Percentiles rank a stretch among this genome's conserved stretches.
These are phyloP conservation scores for Cyberlindnera samutprakarnensis DNA, from an alignment of 805 yeast genomes.

Conservation along the genomic window DNA sequence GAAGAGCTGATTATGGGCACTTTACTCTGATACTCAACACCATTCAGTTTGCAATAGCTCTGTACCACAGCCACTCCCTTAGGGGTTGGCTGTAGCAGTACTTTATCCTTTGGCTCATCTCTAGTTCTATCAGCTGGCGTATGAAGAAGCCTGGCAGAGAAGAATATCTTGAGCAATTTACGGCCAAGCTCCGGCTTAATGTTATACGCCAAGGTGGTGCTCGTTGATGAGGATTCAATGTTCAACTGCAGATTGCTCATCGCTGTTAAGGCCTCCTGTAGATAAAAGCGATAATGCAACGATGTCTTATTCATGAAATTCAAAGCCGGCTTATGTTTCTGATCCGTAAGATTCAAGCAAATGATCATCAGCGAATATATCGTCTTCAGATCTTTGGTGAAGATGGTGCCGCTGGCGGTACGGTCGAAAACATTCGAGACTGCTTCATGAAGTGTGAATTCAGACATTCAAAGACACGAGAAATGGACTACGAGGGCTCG, in stretches of 20 bases:
- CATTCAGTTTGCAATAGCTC: conserved; percentile 49
- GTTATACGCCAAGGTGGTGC: conserved; percentile 46
- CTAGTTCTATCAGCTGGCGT: conserved; percentile 71
- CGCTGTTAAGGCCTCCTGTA: conserved; percentile 40
- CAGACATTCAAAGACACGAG: conserved; percentile 1
- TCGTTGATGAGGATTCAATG: conserved; percentile 41
- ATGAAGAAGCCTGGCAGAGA: conserved; percentile 59
- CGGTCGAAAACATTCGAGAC: conserved; percentile 37
- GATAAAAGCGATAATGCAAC: conserved; percentile 46
- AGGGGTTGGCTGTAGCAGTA: conserved; percentile 75
- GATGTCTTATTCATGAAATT: conserved; percentile 26
- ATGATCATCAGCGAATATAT: conserved; percentile 48
- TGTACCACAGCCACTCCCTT: conserved; percentile 75
- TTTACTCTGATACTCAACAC: conserved; percentile 29
- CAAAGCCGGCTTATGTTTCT: conserved; percentile 19
- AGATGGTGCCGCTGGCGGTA: conserved; percentile 46
- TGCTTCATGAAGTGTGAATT: conserved; percentile 31
- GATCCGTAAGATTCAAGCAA: conserved; percentile 31
- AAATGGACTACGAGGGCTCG: no score
- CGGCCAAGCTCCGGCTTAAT: conserved; percentile 44
- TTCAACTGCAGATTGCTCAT: conserved; percentile 44
- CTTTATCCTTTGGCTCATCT: conserved; percentile 32
- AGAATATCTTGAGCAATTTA: conserved; percentile 42
- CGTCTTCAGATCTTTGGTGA: conserved; percentile 49
- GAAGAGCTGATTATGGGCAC: conserved; percentile 46